A percentile compares a stretch with the other conserved stretches of the same genome.
Conservation (phyloP, 495 filamentous ascomycete genomes). For the Cercophora newfieldiana region DNA sequence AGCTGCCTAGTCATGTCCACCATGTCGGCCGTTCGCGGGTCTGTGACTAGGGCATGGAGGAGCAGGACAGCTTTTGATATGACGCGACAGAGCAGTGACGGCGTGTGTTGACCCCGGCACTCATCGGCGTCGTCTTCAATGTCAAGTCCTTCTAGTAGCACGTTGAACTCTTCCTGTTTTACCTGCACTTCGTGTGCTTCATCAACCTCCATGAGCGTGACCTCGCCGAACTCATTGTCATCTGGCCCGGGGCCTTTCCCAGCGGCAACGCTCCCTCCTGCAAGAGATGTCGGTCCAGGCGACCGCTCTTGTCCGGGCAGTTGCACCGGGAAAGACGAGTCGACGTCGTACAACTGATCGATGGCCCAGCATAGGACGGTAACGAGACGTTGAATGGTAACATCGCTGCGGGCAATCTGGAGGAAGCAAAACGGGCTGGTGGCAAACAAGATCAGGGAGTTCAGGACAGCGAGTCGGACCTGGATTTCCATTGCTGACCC, state of each 20-base stretch:
- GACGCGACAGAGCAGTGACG: slow-evolving; percentile 24
- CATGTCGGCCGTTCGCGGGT: slow-evolving; percentile 33
- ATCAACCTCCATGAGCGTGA: neutral
- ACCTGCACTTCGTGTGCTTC: neutral
- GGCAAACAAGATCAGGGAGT: slow-evolving; percentile 40
- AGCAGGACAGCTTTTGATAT: slow-evolving; percentile 35
- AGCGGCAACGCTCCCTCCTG: neutral
- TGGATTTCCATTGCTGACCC: slow-evolving; percentile 31
- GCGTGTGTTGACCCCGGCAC: neutral
- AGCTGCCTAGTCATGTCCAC: slow-evolving; percentile 43
- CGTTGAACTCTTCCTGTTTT: neutral
- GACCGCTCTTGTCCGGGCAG: neutral
- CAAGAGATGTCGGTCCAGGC: neutral
- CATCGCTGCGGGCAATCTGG: slow-evolving; percentile 40
- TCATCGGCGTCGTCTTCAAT: neutral
- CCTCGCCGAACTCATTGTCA: neutral
- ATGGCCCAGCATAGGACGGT: slow-evolving; percentile 42
- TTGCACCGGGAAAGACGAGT: slow-evolving; percentile 20
- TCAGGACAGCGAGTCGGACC: slow-evolving; percentile 36
- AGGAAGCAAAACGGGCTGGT: slow-evolving; percentile 40
- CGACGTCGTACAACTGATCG: slow-evolving; percentile 46
- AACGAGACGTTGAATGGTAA: slow-evolving; percentile 43
- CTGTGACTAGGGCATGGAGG: slow-evolving; percentile 46
- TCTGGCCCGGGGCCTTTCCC: neutral
- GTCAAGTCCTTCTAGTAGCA: neutral